These are phyloP conservation scores for Hansenula lynferdii DNA, from an alignment of 1,139 yeast genomes.

Conservation along the genomic window DNA sequence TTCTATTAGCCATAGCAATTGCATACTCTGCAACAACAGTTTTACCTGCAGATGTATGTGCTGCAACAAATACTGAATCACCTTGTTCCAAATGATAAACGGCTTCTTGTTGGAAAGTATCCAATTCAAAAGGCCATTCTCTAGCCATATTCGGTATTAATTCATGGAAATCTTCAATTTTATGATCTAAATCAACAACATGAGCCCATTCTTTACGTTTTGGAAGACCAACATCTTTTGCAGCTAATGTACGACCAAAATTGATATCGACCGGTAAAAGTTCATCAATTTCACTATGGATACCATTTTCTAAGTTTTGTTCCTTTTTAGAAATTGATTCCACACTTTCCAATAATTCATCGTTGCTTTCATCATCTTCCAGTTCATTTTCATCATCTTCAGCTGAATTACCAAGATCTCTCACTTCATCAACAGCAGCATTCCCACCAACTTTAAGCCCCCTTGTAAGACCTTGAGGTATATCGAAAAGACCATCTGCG, in stretches of 20 bases:
- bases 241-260: slow-evolving; percentile 36
- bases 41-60: slow-evolving; percentile 94
- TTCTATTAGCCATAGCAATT: slow-evolving; percentile 85
- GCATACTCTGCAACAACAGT: slow-evolving; percentile 94
- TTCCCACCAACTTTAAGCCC: slow-evolving; percentile 42
- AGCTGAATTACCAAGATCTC: slow-evolving; percentile 7
- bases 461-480: slow-evolving; percentile 77
- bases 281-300: slow-evolving; percentile 66
- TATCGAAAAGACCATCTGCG: slow-evolving; percentile 68
- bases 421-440: slow-evolving; percentile 5
- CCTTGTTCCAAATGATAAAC: slow-evolving; percentile 95
- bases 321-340: slow-evolving; percentile 2
- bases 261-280: slow-evolving; percentile 65
- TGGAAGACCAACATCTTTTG: slow-evolving; percentile 29
- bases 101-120: slow-evolving; percentile 95
- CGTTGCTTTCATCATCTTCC: slow-evolving; percentile 24
- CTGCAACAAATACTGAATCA: slow-evolving; percentile 97
- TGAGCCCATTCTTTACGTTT: slow-evolving; percentile 85
- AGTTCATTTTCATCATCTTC: slow-evolving; percentile 14
- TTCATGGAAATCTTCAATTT: slow-evolving; percentile 77
- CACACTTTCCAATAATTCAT: slow-evolving; percentile 4
- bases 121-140: slow-evolving; percentile 89
- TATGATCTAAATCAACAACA: slow-evolving; percentile 81
- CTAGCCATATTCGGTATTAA: slow-evolving; percentile 92
- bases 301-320: too few species aligned